Percentiles rank a stretch among this genome's conserved stretches.
phyloP scores from a whole-genome alignment of 495 filamentous ascomycete species.

The Neurospora sp. region DNA sequence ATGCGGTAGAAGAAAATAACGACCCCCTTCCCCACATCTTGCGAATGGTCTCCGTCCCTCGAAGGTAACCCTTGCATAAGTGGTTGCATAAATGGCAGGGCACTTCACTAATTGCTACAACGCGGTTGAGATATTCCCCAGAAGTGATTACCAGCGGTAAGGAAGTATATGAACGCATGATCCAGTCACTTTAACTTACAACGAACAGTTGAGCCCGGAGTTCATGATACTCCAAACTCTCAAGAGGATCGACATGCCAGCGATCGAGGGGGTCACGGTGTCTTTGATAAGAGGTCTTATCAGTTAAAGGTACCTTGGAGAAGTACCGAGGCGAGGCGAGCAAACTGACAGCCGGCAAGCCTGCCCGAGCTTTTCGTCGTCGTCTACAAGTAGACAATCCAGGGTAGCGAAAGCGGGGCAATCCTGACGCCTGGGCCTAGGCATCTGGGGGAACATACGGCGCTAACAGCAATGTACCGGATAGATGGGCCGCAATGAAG shows the following conservation, averaged over 20 bases:
- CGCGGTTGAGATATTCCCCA: not conserved
- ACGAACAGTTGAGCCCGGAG: not conserved
- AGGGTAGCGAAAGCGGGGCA: not conserved
- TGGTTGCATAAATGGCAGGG: not conserved
- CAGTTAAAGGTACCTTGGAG: not conserved
- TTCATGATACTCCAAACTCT: not conserved
- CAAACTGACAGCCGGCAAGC: not conserved
- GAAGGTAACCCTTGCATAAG: not conserved
- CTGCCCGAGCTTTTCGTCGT: not conserved
- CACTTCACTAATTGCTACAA: not conserved
- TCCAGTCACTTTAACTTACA: not conserved
- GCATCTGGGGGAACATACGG: not conserved
- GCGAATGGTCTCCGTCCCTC: not conserved
- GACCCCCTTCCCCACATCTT: not conserved
- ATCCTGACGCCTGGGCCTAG: not conserved
- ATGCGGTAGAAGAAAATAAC: not conserved
- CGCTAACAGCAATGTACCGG: not conserved
- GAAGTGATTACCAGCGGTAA: no score
- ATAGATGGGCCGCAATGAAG: not conserved
- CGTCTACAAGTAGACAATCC: not conserved
- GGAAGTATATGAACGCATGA: not conserved
- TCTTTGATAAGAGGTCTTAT: not conserved
- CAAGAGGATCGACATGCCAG: not conserved
- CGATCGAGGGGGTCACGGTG: not conserved
- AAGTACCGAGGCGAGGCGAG: not conserved